phyloP scores from a whole-genome alignment of 306 rosid species.

The Psophocarpus tetragonolobus region DNA sequence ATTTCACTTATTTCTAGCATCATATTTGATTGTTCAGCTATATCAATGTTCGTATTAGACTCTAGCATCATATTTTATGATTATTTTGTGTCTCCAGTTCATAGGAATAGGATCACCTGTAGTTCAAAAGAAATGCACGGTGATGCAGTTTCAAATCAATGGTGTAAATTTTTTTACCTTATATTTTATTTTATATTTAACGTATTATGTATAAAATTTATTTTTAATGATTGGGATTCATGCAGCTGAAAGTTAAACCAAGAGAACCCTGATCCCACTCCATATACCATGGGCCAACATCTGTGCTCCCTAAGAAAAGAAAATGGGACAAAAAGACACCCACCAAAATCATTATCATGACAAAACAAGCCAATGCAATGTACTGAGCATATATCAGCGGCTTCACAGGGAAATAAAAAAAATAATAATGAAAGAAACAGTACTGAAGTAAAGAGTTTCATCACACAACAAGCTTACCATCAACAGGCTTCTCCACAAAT shows the following conservation, averaged over 20 bases:
- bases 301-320: background rate
- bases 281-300: background rate
- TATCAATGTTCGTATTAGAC: constrained; percentile 3
- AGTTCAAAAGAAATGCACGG: background rate
- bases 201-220: background rate
- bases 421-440: constrained; percentile 1
- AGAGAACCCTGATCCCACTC: background rate
- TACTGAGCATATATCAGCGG: constrained; percentile 5
- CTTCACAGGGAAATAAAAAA: background rate
- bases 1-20: background rate
- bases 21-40: background rate
- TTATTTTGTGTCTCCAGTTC: constrained; percentile 10
- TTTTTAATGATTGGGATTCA: background rate
- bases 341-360: constrained; percentile 1
- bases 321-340: background rate
- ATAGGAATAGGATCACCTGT: background rate
- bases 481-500: constrained; percentile 97
- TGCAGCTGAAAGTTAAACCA: background rate
- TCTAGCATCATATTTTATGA: background rate
- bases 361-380: constrained; percentile 20
- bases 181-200: background rate
- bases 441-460: constrained; percentile 27
- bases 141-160: background rate
- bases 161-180: background rate
- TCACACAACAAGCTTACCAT: constrained; percentile 63